A percentile compares a stretch with the other conserved stretches of the same genome.
Conservation (phyloP, 2,329 filamentous ascomycete genomes). For the Endoconidiophora laricicola region DNA sequence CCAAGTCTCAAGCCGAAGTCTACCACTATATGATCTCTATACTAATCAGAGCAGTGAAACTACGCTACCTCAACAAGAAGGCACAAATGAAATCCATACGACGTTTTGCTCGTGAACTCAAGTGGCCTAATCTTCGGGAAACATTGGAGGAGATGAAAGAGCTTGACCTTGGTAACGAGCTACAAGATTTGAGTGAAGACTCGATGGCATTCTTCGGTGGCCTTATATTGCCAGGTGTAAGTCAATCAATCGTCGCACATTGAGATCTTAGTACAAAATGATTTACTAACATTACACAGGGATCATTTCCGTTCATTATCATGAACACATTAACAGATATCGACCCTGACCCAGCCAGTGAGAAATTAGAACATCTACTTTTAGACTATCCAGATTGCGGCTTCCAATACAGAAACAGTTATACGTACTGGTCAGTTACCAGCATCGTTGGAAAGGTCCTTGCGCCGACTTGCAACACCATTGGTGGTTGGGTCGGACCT, state of each 20-base stretch:
- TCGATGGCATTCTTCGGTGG: slow-evolving; percentile 65
- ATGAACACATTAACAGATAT: slow-evolving; percentile 67
- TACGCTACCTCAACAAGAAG: slow-evolving; percentile 48
- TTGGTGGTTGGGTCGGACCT: slow-evolving; percentile 61
- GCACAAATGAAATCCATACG: slow-evolving; percentile 52
- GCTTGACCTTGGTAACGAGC: slow-evolving; percentile 37
- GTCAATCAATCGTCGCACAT: slow-evolving; percentile 16
- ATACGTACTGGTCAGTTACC: slow-evolving; percentile 59
- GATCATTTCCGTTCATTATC: slow-evolving; percentile 53
- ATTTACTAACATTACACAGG: slow-evolving; percentile 19
- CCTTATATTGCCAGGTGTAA: slow-evolving; percentile 51
- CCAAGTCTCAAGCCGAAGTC: background rate
- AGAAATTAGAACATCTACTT: slow-evolving; percentile 48
- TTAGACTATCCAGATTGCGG: slow-evolving; percentile 53
- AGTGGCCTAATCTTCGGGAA: slow-evolving; percentile 57
- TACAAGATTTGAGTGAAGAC: slow-evolving; percentile 49
- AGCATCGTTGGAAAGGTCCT: slow-evolving; percentile 63
- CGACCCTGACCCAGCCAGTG: slow-evolving; percentile 49
- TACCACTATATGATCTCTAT: background rate
- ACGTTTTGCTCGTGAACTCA: slow-evolving; percentile 53
- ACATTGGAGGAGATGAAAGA: slow-evolving; percentile 46
- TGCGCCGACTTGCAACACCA: slow-evolving; percentile 51
- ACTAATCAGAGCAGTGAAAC: slow-evolving; percentile 27
- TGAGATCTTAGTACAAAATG: no score
- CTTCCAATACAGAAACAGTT: slow-evolving; percentile 58